phyloP scores from a whole-genome alignment of 2,329 filamentous ascomycete genomes.

The Hymenoscyphus scutula region DNA sequence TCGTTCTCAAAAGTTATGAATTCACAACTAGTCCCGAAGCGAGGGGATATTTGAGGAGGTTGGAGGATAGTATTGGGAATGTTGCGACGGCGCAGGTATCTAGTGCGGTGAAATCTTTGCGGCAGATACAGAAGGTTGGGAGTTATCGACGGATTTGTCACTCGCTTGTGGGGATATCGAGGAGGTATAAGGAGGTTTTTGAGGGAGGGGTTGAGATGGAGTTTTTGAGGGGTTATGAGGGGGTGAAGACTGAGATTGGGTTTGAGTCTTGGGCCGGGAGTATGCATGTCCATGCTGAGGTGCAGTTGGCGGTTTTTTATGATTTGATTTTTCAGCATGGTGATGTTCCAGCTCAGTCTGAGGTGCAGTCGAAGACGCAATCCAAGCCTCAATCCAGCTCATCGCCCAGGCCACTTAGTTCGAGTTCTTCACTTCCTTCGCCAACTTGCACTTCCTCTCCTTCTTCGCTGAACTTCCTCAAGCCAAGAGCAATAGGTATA shows the following conservation, averaged over 20 bases:
- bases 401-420: no score
- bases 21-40: not conserved
- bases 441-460: no score
- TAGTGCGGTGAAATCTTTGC: slow-evolving; percentile 16
- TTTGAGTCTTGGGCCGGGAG: slow-evolving; percentile 18
- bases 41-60: slow-evolving; percentile 6
- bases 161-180: slow-evolving; percentile 8
- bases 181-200: slow-evolving; percentile 10
- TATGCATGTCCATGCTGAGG: slow-evolving; percentile 20
- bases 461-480: not conserved
- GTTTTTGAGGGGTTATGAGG: slow-evolving; percentile 12
- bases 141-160: slow-evolving; percentile 18
- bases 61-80: slow-evolving; percentile 14
- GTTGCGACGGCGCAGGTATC: slow-evolving; percentile 13
- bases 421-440: no score
- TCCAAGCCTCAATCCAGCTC: no score
- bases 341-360: no score
- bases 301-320: slow-evolving; percentile 18
- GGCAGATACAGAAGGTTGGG: slow-evolving; percentile 19
- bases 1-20: not conserved
- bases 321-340: slow-evolving; percentile 6
- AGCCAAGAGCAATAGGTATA: slow-evolving; percentile 15
- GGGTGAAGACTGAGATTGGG: slow-evolving; percentile 13
- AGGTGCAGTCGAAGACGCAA: no score
- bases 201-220: slow-evolving; percentile 6